Evolutionary conservation across 371 early-diverging fungal species (phyloP).

Genomic region (Entomophthora muscae): DNA sequence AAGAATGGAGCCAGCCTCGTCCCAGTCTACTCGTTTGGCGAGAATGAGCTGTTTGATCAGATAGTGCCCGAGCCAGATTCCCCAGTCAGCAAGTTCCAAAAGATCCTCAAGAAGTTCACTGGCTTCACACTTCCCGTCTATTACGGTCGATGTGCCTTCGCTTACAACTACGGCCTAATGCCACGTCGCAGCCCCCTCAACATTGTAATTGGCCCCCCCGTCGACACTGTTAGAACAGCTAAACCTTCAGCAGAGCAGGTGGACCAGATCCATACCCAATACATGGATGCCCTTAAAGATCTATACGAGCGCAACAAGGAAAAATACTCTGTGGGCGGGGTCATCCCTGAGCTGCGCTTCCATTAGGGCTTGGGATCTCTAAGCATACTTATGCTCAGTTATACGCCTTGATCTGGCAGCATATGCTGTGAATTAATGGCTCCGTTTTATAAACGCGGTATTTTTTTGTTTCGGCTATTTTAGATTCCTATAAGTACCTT

Average conservation of each 20-base stretch:
- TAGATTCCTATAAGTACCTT: too few relatives aligned
- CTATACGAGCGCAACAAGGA: too few relatives aligned
- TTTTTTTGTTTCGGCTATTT: too few relatives aligned
- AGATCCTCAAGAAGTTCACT: conserved; percentile 4
- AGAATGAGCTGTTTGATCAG: conserved; percentile 57
- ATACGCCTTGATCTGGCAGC: too few relatives aligned
- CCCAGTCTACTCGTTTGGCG: conserved; percentile 64
- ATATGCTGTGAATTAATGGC: too few relatives aligned
- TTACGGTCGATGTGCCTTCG: conserved; percentile 10
- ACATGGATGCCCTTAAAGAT: conserved; percentile 4
- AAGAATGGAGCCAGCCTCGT: conserved; percentile 39
- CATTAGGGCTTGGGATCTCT: too few relatives aligned
- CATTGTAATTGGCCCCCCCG: conserved; percentile 6
- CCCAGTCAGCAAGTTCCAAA: conserved; percentile 9
- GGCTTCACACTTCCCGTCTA: conserved; percentile 9
- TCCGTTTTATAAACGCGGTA: too few relatives aligned
- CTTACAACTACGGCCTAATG: conserved; percentile 6
- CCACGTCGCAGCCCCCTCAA: not conserved
- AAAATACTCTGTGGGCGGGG: too few relatives aligned
- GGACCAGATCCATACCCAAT: not conserved
- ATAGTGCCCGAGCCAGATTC: conserved; percentile 5
- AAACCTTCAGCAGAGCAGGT: not conserved
- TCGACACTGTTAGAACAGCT: not conserved
- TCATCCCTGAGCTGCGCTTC: too few relatives aligned
- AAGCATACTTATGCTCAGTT: too few relatives aligned